Percentiles rank a stretch among this genome's conserved stretches.
These are phyloP conservation scores for Pseudogymnoascus destructans DNA, from an alignment of 2,329 filamentous ascomycete genomes.

Conservation along the genomic window DNA sequence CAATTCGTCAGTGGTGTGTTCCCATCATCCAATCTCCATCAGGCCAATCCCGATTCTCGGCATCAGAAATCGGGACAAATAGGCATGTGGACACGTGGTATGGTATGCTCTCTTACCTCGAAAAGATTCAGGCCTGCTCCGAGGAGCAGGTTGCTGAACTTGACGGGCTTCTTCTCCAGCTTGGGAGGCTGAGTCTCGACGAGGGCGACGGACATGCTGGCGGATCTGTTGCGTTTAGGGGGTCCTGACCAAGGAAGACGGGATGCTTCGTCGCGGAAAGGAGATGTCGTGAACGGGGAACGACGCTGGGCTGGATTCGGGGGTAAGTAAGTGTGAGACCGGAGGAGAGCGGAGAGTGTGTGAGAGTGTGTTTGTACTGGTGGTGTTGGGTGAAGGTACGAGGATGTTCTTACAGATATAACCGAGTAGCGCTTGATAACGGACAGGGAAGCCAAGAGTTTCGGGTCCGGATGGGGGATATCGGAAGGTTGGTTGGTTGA, in stretches of 20 bases:
- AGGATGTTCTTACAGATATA: not conserved
- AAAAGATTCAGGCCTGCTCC: slow-evolving; percentile 27
- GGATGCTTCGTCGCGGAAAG: slow-evolving; percentile 66
- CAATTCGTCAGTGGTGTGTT: slow-evolving; percentile 11
- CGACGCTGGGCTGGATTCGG: not conserved
- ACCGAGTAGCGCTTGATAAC: not conserved
- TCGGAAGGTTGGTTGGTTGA: not conserved
- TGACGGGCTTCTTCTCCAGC: slow-evolving; percentile 98
- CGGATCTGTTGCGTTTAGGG: slow-evolving; percentile 40
- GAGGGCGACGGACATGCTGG: slow-evolving; percentile 47
- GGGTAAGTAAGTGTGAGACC: not conserved
- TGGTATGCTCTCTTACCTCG: slow-evolving; percentile 15
- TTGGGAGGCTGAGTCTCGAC: slow-evolving; percentile 39
- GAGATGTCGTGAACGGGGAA: not conserved
- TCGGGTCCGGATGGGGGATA: not conserved
- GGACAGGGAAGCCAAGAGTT: not conserved
- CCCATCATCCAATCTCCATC: not conserved
- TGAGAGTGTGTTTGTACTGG: not conserved
- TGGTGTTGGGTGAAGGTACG: not conserved
- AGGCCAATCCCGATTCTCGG: not conserved
- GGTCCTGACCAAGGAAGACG: slow-evolving; percentile 97
- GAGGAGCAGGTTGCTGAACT: slow-evolving; percentile 93
- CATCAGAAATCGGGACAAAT: not conserved
- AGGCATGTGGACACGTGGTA: not conserved
- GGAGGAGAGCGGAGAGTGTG: not conserved